Evolutionary conservation across 352 stramenopile genomes (phyloP), one percentile per base, ranked within the genome.

Genomic region (Phytophthora vignae): DNA sequence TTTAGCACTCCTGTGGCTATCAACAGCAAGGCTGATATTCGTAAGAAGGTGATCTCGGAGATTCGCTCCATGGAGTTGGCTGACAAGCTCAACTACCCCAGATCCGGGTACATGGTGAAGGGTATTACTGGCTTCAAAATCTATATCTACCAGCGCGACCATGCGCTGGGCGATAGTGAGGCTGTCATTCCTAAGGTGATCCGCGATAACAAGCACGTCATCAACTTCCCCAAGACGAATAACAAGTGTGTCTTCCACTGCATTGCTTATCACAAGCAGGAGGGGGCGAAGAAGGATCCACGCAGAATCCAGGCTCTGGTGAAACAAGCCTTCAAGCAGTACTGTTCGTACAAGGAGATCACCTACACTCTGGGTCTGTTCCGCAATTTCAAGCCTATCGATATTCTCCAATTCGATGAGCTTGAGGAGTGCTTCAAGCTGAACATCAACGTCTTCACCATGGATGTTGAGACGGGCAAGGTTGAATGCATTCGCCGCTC

Each of bases 1-100:
- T 67, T 67, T 8, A 52, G 50, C 15, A 56, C 3, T 7, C 59
- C 59, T 52, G 8, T 58, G 19, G 59, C 31, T 53, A 69, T 71
- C 38, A 69, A 74, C 22, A 73, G 57, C 27, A 69, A 48, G 48
- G 9, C 22, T 33, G 65, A 74, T n/a, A 63, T 74, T 71, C 25
- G 44, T 36, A 31, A 31, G 27, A 63, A 61, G 49, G 50, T 56
- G 17, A 66, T 70, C 25, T 31, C 27, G 27, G 27, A 64, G 17
- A 77, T 58, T 12, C 19, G 46, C 0, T 77, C 36, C 4, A 74
- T 64, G 42, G 70, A 74, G 8, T 33, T 67, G 17, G 50, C 59
- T 67, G 36, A 77, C 21, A 59, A 29, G 19, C 55, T 77, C 1
- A 69, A 62, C 22, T 70, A 67, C 25, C 59, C 58, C n/a, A 64